phyloP scores from a whole-genome alignment of 2,329 filamentous ascomycete species.

The Clarireedia hainanense region DNA sequence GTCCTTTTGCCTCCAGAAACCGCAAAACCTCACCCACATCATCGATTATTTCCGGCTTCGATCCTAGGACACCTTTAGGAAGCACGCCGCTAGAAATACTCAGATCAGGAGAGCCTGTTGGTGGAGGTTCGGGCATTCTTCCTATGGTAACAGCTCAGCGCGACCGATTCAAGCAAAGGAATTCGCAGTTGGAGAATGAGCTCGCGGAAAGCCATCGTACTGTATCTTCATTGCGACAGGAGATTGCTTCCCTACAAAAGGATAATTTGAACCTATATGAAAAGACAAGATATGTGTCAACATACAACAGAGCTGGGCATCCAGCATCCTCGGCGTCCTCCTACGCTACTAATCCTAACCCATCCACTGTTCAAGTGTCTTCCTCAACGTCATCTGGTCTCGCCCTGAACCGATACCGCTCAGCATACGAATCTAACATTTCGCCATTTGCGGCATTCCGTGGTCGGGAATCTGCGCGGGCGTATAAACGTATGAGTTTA shows the following conservation, averaged over 20 bases:
- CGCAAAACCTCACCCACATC: constrained; percentile 83
- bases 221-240: constrained; percentile 79
- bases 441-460: constrained; percentile 94
- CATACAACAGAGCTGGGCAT: constrained; percentile 69
- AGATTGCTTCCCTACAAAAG: constrained; percentile 86
- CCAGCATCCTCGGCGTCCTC: constrained; percentile 55
- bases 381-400: constrained; percentile 54
- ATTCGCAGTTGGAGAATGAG: constrained; percentile 82
- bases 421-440: constrained; percentile 90
- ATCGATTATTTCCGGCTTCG: constrained; percentile 96
- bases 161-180: constrained; percentile 96
- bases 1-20: constrained; percentile 37
- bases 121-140: constrained; percentile 77
- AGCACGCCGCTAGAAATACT: constrained; percentile 46
- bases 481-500: constrained; percentile 86
- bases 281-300: constrained; percentile 93
- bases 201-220: constrained; percentile 75
- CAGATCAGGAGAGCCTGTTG: constrained; percentile 54
- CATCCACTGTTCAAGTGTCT: constrained; percentile 58
- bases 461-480: constrained; percentile 83
- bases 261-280: constrained; percentile 96
- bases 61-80: constrained; percentile 51
- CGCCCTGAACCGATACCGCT: constrained; percentile 75
- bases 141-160: constrained; percentile 98
- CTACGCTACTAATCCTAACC: constrained; percentile 66